phyloP scores from a whole-genome alignment of 768 basidiomycete genomes.

The Pleurotus pulmonarius region DNA sequence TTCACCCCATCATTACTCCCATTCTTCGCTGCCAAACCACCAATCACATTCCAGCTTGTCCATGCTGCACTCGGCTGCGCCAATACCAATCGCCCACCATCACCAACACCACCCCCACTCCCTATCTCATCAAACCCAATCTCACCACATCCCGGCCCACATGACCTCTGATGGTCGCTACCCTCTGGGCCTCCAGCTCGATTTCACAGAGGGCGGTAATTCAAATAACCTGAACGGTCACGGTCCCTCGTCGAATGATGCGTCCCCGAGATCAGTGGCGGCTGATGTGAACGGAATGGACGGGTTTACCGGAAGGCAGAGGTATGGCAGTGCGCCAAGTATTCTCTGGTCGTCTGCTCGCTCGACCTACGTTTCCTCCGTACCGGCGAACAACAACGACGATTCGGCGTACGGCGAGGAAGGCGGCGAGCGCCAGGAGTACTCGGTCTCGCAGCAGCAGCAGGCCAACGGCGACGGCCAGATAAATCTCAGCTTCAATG shows the following conservation, averaged over 20 bases:
- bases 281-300: background rate
- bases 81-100: constrained; percentile 6
- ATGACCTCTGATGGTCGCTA: background rate
- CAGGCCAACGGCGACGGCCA: background rate
- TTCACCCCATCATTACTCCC: constrained; percentile 2
- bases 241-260: background rate
- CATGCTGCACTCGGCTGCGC: background rate
- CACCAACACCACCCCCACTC: background rate
- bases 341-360: constrained; percentile 5
- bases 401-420: background rate
- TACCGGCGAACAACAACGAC: too few species aligned
- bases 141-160: background rate
- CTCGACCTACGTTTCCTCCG: background rate
- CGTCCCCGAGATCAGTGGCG: background rate
- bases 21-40: background rate
- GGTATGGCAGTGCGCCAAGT: constrained; percentile 4
- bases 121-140: background rate
- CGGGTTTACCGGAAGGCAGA: constrained; percentile 1
- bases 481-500: background rate
- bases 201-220: background rate
- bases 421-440: background rate
- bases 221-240: background rate
- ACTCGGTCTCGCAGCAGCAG: background rate
- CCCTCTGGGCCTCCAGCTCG: background rate
- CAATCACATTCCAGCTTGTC: background rate